Evolutionary conservation across 2,329 filamentous ascomycete species (phyloP).

Genomic region (Blumeria hordei): DNA sequence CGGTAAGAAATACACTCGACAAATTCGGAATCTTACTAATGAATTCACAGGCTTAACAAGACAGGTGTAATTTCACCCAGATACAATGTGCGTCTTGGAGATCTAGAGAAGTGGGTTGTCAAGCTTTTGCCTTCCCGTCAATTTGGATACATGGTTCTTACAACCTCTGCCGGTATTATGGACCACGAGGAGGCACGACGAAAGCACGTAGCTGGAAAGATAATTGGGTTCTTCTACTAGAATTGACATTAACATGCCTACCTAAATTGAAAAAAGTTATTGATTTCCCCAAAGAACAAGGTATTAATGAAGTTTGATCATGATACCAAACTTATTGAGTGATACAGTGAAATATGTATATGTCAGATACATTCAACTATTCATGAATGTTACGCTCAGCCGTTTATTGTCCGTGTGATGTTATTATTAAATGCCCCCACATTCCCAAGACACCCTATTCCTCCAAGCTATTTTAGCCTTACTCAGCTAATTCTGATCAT

Average conservation of each 20-base stretch:
- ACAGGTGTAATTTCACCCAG: constrained; percentile 96
- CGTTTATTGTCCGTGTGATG: too few relatives aligned
- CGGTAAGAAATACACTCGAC: constrained; percentile 24
- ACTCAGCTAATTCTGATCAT: too few relatives aligned
- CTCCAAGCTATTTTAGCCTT: too few relatives aligned
- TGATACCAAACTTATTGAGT: too few relatives aligned
- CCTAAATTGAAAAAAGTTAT: too few relatives aligned
- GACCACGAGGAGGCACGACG: constrained; percentile 98
- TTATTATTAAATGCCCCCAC: too few relatives aligned
- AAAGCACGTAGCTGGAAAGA: constrained; percentile 98
- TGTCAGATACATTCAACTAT: too few relatives aligned
- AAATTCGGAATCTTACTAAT: constrained; percentile 3
- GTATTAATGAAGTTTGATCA: too few relatives aligned
- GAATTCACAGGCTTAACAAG: constrained; percentile 53
- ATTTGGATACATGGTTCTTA: constrained; percentile 98
- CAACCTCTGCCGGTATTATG: constrained; percentile 98
- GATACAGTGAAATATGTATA: too few relatives aligned
- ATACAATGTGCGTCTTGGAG: constrained; percentile 95
- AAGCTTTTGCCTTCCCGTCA: constrained; percentile 98
- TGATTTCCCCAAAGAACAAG: too few relatives aligned
- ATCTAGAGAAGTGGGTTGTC: constrained; percentile 99
- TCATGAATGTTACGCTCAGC: too few relatives aligned
- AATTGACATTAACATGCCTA: constrained; percentile 3
- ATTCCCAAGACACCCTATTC: too few relatives aligned
- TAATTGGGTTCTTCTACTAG: constrained; percentile 99